Evolutionary conservation across 352 stramenopile genomes (phyloP), one percentile per base, ranked within the genome.

Genomic region (Pythium aquatile): DNA sequence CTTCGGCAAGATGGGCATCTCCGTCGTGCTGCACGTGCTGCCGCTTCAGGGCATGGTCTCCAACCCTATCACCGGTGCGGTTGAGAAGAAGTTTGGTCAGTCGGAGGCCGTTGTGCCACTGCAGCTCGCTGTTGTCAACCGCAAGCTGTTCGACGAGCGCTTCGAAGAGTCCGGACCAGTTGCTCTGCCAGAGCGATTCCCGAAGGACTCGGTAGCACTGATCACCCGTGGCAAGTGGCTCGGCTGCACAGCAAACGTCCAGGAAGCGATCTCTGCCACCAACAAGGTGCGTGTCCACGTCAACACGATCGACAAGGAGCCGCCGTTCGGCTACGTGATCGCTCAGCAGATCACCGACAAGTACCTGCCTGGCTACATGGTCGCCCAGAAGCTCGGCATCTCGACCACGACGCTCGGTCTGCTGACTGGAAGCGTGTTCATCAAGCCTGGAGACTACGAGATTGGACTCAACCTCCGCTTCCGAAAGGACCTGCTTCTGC

Each of bases 281-380:
- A 87, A 94, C 61, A 68, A 74, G 55, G 93, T 98, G 4, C 96
- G 91, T 20, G 92, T 99, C 10, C 69, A 90, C 55, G 83, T 97
- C 13, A 83, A 97, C 48, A 97, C 94, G 24, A 95, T 97, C 61
- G 97, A 99, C 53, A 81, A 83, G 61, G 83, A 93, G 73, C 95
- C 96, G 10, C 97, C 97, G n/a, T 99, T 99, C 79, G 97, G 97
- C 17, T 91, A 98, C 49, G 87, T 93, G 7, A 94, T 99, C 55
- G 94, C 93, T 2, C 74, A 93, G 52, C 87, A 91, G 47, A 90
- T 99, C 26, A 81, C 83, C 54, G 97, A 99, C 64, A 91, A 88
- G 37, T 81, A 92, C 59, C 85, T 85, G 17, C 77, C 83, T 16
- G 83, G 83, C 13, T 82, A 87, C 60, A 62, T 93, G n/a, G 77